Conservation (phyloP, 2,329 filamentous ascomycete genomes). For the Dendryphion nanum region DNA sequence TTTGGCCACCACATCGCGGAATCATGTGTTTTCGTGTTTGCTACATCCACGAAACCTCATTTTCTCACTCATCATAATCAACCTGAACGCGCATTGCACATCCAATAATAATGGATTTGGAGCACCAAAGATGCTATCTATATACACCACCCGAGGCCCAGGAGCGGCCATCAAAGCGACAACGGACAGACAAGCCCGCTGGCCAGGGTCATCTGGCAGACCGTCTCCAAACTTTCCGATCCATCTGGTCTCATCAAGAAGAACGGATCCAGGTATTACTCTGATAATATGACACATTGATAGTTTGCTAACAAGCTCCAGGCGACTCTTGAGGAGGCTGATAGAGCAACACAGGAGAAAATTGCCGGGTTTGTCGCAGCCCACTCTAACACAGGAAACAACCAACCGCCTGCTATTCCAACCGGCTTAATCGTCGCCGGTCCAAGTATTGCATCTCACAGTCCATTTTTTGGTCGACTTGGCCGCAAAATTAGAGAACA, state of each 20-base stretch:
- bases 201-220: constrained; percentile 34
- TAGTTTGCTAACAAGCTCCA: no score
- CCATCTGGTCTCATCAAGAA: constrained; percentile 65
- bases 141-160: constrained; percentile 39
- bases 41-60: no score
- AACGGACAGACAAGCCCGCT: constrained; percentile 31
- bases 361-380: constrained; percentile 41
- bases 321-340: constrained; percentile 39
- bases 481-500: constrained; percentile 43
- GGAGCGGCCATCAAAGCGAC: constrained; percentile 41
- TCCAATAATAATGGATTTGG: constrained; percentile 39
- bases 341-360: constrained; percentile 39
- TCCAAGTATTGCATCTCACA: constrained; percentile 74
- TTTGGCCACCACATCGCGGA: no score
- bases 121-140: constrained; percentile 50
- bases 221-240: constrained; percentile 60
- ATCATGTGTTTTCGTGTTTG: no score
- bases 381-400: constrained; percentile 17
- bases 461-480: constrained; percentile 70
- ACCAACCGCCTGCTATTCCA: constrained; percentile 53
- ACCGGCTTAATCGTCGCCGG: constrained; percentile 74
- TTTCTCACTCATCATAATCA: no score
- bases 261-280: constrained; percentile 58
- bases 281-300: no score
- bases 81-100: no score